Evolutionary conservation across 805 yeast genomes (phyloP), one percentile per base, ranked within the genome.

Genomic region (Candida argentea): DNA sequence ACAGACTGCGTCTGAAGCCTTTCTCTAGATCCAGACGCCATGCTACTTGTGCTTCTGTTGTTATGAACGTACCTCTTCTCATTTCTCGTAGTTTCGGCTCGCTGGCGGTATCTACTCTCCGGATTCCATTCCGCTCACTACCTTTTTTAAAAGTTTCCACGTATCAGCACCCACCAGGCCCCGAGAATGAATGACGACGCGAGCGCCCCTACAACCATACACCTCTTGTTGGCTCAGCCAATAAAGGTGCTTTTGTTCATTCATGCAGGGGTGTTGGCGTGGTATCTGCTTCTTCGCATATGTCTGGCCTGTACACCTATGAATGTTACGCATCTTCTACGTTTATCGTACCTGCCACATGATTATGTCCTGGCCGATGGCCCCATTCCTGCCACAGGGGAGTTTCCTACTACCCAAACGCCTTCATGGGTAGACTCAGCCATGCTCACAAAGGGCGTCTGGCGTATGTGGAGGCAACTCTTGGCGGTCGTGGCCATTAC

Each of bases 251-350:
- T 74, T 10, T 39, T 70, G 3, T 50, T 74, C 11, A 36, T 75
- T 3, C 59, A 69, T 32, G 27, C 63, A 4, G 80, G 78, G 4
- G 43, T 66, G 4, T 60, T 69, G 48, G 44, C 74, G 14, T 77
- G 83, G 83, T 60, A 55, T 25, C 30, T 57, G 24, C 61, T 70
- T 28, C 52, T 72, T 22, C 42, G 47, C 31, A 40, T 61, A 14
- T 58, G 69, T 31, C 48, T 48, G 30, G 40, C 38, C 9, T 48
- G 47, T 17, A 39, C 43, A 30, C 50, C 55, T 14, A 56, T 75
- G 28, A 76, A 74, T 43, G 50, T 73, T 14, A 40, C 57, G 24
- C 56, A 45, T 37, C 64, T 65, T 3, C 51, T 63, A 38, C 65
- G 59, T 38, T 52, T 58, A 24, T 55, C 65, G 9, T 61, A 61